Evolutionary conservation across 108 stramenopile species (phyloP).

Genomic region (Mayamaea pseudoterrestris): DNA sequence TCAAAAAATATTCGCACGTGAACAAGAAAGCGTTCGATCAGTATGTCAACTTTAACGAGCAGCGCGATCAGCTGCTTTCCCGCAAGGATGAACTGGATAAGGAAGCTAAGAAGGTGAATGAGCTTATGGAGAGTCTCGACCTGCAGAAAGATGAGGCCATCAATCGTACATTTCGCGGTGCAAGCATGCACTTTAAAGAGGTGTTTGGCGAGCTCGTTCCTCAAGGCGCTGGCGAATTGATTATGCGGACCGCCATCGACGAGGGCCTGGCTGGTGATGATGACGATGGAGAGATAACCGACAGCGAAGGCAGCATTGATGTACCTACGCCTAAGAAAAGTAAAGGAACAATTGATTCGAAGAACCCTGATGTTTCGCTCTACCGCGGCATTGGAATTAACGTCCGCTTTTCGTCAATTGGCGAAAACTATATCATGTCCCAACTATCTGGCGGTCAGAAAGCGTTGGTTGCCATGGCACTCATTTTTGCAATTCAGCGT

Average conservation of each 20-base stretch:
- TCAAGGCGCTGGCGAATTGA: slow-evolving; percentile 84
- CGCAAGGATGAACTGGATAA: slow-evolving; percentile 87
- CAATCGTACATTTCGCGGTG: slow-evolving; percentile 94
- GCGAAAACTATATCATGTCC: slow-evolving; percentile 86
- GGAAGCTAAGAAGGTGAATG: slow-evolving; percentile 84
- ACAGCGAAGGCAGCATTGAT: slow-evolving; percentile 10
- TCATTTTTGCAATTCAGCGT: slow-evolving; percentile 97
- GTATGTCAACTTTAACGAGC: slow-evolving; percentile 94
- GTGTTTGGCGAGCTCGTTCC: slow-evolving; percentile 98
- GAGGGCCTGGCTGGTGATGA: slow-evolving; percentile 39
- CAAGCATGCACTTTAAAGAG: slow-evolving; percentile 91
- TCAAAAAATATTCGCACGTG: slow-evolving; percentile 95
- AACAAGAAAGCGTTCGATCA: slow-evolving; percentile 99
- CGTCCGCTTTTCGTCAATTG: slow-evolving; percentile 83
- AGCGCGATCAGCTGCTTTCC: slow-evolving; percentile 81
- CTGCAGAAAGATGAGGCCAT: slow-evolving; percentile 98
- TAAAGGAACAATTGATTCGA: slow-evolving; percentile 17
- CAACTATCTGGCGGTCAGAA: slow-evolving; percentile 99
- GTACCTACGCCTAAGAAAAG: slow-evolving; percentile 11
- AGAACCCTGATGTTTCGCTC: slow-evolving; percentile 68
- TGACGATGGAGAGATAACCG: slow-evolving; percentile 32
- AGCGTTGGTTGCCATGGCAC: slow-evolving; percentile 95
- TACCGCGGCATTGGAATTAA: slow-evolving; percentile 87
- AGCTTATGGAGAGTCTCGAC: slow-evolving; percentile 90
- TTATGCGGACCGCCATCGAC: slow-evolving; percentile 80